Evolutionary conservation across 805 yeast genomes (phyloP).

Genomic region (Scheffersomyces stipitis): DNA sequence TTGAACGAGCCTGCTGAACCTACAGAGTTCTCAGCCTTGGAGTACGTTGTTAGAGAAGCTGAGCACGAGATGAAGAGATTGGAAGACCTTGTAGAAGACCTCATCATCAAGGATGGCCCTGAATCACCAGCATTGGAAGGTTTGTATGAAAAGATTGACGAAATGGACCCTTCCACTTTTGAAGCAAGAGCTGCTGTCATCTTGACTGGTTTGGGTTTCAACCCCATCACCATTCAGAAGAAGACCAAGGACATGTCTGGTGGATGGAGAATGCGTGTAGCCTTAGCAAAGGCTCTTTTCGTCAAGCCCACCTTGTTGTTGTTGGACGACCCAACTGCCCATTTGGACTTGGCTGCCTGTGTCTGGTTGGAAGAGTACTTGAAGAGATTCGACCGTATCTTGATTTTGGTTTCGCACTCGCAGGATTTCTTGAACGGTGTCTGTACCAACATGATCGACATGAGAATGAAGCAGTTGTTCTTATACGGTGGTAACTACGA

Average conservation of each 20-base stretch:
- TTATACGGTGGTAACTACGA: conserved; percentile 98
- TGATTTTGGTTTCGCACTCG: conserved; percentile 94
- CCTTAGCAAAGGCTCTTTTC: conserved; percentile 94
- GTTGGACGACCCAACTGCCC: conserved; percentile 99
- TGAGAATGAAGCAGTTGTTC: conserved; percentile 76
- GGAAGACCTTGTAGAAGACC: conserved; percentile 88
- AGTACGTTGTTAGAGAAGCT: conserved; percentile 96
- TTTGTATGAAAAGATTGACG: conserved; percentile 92
- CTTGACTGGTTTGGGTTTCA: conserved; percentile 96
- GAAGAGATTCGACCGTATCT: conserved; percentile 88
- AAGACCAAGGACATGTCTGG: conserved; percentile 99
- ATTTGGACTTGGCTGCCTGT: conserved; percentile 98
- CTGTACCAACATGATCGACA: conserved; percentile 96
- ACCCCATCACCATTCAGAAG: conserved; percentile 79
- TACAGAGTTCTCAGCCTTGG: conserved; percentile 86
- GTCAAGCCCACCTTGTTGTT: conserved; percentile 94
- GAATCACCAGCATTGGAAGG: conserved; percentile 84
- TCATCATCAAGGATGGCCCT: conserved; percentile 89
- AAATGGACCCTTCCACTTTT: conserved; percentile 93
- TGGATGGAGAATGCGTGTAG: conserved; percentile 99
- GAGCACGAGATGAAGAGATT: conserved; percentile 86
- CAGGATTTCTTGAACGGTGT: conserved; percentile 99
- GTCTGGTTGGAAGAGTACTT: conserved; percentile 99
- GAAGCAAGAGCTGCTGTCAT: conserved; percentile 96
- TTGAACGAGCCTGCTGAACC: conserved; percentile 98